phyloP scores from a whole-genome alignment of 495 filamentous ascomycete genomes.

The Xylaria intraflava region DNA sequence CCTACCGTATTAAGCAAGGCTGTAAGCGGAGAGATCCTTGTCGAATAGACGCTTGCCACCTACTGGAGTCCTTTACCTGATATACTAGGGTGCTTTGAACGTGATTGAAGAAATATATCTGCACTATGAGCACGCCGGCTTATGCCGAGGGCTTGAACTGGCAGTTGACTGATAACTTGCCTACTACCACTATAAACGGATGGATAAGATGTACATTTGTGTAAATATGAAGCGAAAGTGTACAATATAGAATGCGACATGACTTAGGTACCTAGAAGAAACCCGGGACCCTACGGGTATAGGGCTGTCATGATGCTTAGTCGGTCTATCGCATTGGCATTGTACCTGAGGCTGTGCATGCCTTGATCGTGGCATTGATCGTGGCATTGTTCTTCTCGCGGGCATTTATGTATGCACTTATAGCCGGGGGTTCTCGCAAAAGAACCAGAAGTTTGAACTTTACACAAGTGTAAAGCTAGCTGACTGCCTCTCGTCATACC shows the following conservation, averaged over 20 bases:
- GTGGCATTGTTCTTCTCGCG: no score
- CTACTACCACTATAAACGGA: not conserved
- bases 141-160: not conserved
- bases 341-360: no score
- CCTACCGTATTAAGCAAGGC: conserved; percentile 5
- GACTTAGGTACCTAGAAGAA: not conserved
- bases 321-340: no score
- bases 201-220: conserved; percentile 1
- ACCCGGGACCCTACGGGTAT: not conserved
- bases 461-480: no score
- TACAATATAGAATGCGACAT: conserved; percentile 13
- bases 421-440: no score
- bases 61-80: not conserved
- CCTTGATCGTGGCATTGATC: no score
- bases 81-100: not conserved
- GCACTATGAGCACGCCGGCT: not conserved
- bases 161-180: conserved; percentile 10
- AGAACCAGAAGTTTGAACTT: no score
- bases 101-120: not conserved
- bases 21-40: conserved; percentile 16
- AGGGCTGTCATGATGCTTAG: not conserved
- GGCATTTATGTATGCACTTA: no score
- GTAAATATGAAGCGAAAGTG: conserved; percentile 13
- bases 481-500: no score
- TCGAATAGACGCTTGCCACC: conserved; percentile 11